A percentile compares a stretch with the other conserved stretches of the same genome.
These are phyloP conservation scores for Lophiotrema nucula DNA, from an alignment of 495 filamentous ascomycete species.

Conservation along the genomic window DNA sequence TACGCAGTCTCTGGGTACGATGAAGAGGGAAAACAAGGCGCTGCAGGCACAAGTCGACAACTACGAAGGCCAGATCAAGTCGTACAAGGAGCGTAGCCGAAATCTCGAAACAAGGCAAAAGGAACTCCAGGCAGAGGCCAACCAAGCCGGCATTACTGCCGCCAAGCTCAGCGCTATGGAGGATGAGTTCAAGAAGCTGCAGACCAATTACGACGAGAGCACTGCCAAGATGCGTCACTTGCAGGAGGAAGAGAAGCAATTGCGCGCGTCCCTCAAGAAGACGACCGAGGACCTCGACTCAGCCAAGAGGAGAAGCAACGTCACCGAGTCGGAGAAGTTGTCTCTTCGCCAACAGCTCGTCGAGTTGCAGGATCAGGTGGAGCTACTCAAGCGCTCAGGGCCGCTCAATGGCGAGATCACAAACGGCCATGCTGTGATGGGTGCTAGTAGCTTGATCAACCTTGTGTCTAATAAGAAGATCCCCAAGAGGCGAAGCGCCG, in stretches of 20 bases:
- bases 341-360: conserved; percentile 80
- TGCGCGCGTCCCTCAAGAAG: conserved; percentile 73
- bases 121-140: conserved; percentile 93
- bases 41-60: conserved; percentile 87
- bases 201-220: conserved; percentile 81
- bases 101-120: conserved; percentile 86
- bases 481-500: conserved; percentile 92
- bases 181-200: conserved; percentile 89
- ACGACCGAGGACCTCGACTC: conserved; percentile 75
- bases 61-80: conserved; percentile 93
- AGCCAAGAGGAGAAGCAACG: conserved; percentile 64
- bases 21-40: conserved; percentile 90
- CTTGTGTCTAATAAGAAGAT: conserved; percentile 95
- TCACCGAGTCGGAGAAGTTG: conserved; percentile 78
- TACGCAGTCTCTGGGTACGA: conserved; percentile 85
- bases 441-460: conserved; percentile 75
- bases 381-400: conserved; percentile 70
- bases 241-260: conserved; percentile 82
- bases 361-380: conserved; percentile 90
- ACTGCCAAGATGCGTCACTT: conserved; percentile 84
- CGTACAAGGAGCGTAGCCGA: conserved; percentile 87
- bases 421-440: conserved; percentile 65
- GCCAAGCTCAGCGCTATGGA: conserved; percentile 86
- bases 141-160: conserved; percentile 92
- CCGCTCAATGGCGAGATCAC: conserved; percentile 68